phyloP scores from a whole-genome alignment of 805 yeast genomes.

The Saccharomycopsis guyanensis region DNA sequence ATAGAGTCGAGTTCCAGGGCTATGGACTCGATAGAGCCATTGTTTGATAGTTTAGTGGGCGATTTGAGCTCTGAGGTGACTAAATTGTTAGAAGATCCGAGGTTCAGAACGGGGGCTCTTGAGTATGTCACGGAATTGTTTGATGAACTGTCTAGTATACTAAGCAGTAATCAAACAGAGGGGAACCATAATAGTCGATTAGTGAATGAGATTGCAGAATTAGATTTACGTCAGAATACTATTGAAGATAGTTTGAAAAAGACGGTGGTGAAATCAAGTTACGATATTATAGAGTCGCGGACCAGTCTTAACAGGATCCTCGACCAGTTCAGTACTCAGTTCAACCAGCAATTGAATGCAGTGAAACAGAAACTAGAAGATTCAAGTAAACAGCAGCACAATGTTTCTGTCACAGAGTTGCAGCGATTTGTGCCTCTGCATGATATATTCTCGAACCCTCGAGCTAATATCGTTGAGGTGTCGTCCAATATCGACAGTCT shows the following conservation, averaged over 20 bases:
- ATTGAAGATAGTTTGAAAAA: slow-evolving; percentile 40
- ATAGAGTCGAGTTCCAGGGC: too few species aligned
- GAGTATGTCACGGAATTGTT: slow-evolving; percentile 5
- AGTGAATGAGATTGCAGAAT: slow-evolving; percentile 67
- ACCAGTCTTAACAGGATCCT: slow-evolving; percentile 29
- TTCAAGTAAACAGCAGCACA: slow-evolving; percentile 28
- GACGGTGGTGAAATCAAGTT: slow-evolving; percentile 30
- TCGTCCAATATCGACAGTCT: slow-evolving; percentile 53
- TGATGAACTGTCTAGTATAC: not conserved
- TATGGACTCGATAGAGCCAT: not conserved
- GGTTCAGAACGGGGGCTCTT: slow-evolving; percentile 4
- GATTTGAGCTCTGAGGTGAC: not conserved
- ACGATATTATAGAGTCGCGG: slow-evolving; percentile 37
- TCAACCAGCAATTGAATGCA: slow-evolving; percentile 21
- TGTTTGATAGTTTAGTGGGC: not conserved
- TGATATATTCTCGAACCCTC: slow-evolving; percentile 22
- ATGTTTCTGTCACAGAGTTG: slow-evolving; percentile 22
- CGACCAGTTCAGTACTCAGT: slow-evolving; percentile 29
- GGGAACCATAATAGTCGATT: slow-evolving; percentile 21
- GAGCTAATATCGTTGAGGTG: slow-evolving; percentile 22
- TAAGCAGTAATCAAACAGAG: slow-evolving; percentile 1
- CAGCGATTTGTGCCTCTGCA: not conserved
- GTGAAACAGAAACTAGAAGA: slow-evolving; percentile 2
- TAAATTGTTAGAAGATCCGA: not conserved
- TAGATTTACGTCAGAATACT: slow-evolving; percentile 47